Evolutionary conservation across 176 grass and related monocot genomes (phyloP), one percentile per base, ranked within the genome.

Genomic region (Musa acuminata): DNA sequence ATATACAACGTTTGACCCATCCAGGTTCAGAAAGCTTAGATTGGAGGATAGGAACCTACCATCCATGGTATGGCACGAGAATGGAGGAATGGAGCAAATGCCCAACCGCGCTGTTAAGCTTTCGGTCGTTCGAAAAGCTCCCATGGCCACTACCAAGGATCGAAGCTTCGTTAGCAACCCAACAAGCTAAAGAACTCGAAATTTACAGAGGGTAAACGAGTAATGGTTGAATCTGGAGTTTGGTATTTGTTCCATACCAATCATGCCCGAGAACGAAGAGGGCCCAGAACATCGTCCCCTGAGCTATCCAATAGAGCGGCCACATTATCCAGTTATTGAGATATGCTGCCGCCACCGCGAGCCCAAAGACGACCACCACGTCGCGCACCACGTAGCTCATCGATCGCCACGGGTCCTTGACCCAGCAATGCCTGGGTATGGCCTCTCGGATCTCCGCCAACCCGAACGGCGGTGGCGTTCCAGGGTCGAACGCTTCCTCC

Each of bases 211-310:
- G 29, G 8, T 16, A 69, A n/a, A 27, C 16, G 25, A 16, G 54
- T 16, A 57, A 57, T 19, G 54, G 16, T 14, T 57, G 14, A 14
- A 14, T 14, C 13, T 59, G 6, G 16, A 49, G 8, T 3, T 69
- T 49, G 19, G 27, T 25, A 12, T 69, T 49, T 49, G 19, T 3
- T 49, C 48, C 35, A 21, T 74, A 74, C 72, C 72, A 74, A 55
- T 74, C 72, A 22, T 74, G 72, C 10, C 72, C 72, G 52, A 74
- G 72, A 55, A 74, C 72, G 52, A 74, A 74, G 53, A 73, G 25
- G 19, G 71, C 71, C 71, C 51, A 73, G 52, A 73, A 73, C 71
- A 73, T 73, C 12, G 71, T 29, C 20, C 71, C 71, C 52, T 73
- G 51, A 2, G 71, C 71, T 0, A 55, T 17, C 71, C 52, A 73